phyloP scores from a whole-genome alignment of 345 rosid species.

The Citrus sp. region DNA sequence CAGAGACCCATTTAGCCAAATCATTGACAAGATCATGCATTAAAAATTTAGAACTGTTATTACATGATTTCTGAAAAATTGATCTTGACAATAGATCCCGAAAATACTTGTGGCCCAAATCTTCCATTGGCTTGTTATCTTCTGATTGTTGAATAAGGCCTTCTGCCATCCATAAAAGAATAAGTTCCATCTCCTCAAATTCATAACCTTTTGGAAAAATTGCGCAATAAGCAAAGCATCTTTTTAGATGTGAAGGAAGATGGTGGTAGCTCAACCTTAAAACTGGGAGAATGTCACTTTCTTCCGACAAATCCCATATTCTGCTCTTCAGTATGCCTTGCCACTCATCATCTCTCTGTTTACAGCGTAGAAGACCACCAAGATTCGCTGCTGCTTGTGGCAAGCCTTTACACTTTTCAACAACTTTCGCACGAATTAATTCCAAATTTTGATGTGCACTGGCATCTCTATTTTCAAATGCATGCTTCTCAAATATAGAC shows the following conservation, averaged over 20 bases:
- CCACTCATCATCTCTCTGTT: neutral
- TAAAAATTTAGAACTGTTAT: neutral
- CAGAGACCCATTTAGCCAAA: neutral
- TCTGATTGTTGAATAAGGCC: slow-evolving; percentile 9
- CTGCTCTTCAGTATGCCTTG: neutral
- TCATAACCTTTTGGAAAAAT: neutral
- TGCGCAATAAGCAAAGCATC: slow-evolving; percentile 27
- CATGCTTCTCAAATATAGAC: neutral
- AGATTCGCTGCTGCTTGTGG: neutral
- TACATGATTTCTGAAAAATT: neutral
- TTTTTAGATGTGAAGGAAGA: slow-evolving; percentile 25
- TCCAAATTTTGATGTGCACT: neutral
- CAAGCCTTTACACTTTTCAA: neutral
- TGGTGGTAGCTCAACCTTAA: neutral
- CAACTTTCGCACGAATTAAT: neutral
- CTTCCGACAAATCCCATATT: neutral
- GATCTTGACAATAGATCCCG: neutral
- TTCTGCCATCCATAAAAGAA: slow-evolving; percentile 20
- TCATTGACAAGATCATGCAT: slow-evolving; percentile 24
- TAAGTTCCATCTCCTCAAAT: neutral
- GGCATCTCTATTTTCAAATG: neutral
- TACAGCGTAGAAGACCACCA: neutral
- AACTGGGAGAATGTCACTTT: neutral
- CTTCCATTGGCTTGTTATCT: neutral
- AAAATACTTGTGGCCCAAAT: neutral